These are phyloP conservation scores for Dothistroma pini DNA, from an alignment of 2,329 filamentous ascomycete genomes.

Conservation along the genomic window DNA sequence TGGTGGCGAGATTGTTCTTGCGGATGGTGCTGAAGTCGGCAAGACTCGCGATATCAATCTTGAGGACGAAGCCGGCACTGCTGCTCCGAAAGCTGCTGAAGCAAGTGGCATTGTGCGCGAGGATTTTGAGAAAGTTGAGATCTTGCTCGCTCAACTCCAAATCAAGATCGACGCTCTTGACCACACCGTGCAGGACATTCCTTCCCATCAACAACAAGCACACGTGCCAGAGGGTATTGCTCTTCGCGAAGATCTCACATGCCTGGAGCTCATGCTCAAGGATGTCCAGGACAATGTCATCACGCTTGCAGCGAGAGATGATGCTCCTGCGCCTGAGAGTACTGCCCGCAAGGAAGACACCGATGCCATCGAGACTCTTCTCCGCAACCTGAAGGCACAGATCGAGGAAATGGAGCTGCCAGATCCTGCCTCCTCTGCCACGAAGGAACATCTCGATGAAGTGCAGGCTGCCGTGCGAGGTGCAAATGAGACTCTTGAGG, in stretches of 20 bases:
- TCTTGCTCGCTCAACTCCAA: slow-evolving; percentile 74
- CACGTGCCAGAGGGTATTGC: slow-evolving; percentile 37
- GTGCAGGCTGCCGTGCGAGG: slow-evolving; percentile 68
- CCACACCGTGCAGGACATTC: slow-evolving; percentile 46
- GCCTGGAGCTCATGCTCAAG: slow-evolving; percentile 46
- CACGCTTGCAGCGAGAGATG: slow-evolving; percentile 44
- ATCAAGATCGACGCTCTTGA: slow-evolving; percentile 81
- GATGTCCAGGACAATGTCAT: slow-evolving; percentile 60
- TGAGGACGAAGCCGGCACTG: slow-evolving; percentile 40
- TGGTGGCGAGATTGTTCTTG: slow-evolving; percentile 56
- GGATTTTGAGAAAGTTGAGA: slow-evolving; percentile 82
- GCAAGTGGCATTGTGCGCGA: slow-evolving; percentile 55
- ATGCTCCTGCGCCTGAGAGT: slow-evolving; percentile 42
- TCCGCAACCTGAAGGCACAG: slow-evolving; percentile 83
- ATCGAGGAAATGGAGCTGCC: slow-evolving; percentile 71
- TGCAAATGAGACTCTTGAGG: slow-evolving; percentile 67
- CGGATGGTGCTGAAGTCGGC: slow-evolving; percentile 49
- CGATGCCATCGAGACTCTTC: slow-evolving; percentile 82
- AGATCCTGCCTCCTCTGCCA: slow-evolving; percentile 66
- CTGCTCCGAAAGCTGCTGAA: slow-evolving; percentile 15
- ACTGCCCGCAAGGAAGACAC: slow-evolving; percentile 76
- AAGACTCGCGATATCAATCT: slow-evolving; percentile 32
- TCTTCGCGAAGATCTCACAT: slow-evolving; percentile 52
- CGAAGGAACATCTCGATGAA: slow-evolving; percentile 56
- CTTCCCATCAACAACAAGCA: slow-evolving; percentile 40